Base-by-base conservation (phyloP, 192 early-diverging fungal genomes). In the Backusella morwellensis region DNA sequence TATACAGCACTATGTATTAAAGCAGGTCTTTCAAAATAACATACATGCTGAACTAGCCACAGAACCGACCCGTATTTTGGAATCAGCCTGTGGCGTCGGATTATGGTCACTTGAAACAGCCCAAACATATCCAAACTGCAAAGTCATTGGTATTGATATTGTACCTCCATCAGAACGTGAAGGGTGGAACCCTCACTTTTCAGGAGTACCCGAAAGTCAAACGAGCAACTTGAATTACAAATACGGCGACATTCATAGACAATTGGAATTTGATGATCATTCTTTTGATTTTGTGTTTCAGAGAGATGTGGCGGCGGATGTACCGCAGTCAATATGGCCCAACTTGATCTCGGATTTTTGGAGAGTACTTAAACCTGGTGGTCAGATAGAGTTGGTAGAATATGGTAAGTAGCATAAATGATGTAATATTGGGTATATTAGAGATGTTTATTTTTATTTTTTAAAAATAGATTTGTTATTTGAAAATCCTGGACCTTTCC, bases 111-210 rank as follows among this genome's bases (percentile, higher is more conserved):
- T 81, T 15, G 86, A 89, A 74, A 86, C 85, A 82, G 82, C 86
- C 8, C 80, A 76, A 41, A 79, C 79, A n/a, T 84, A 84, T 68
- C 85, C 85, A 54, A 75, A 83, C 40, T 78, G 81, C 15, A 79
- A 77, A 23, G 81, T 89, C n/a, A 84, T 85, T 47, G 86, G 84
- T 15, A 79, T 87, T 56, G 86, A 89, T 35, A 78, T 85, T 40
- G 79, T 85, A 12, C 77, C 68, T 41, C 77, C 77, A 15, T 38
- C 36, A 17, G 54, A 77, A 40, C 41, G 29, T 35, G 56, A 69
- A 59, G 21, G 36, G 35, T 71, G 14, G 50, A 41, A 70, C 36
- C 35, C 17, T 38, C 68, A 41, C 1, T 21, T 38, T 2, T 21
- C 15, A 21, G 35, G n/a, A 26, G 19, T 19, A 8, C 35, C 67